phyloP scores from a whole-genome alignment of 2,329 filamentous ascomycete species.

The Corynespora cassiicola region DNA sequence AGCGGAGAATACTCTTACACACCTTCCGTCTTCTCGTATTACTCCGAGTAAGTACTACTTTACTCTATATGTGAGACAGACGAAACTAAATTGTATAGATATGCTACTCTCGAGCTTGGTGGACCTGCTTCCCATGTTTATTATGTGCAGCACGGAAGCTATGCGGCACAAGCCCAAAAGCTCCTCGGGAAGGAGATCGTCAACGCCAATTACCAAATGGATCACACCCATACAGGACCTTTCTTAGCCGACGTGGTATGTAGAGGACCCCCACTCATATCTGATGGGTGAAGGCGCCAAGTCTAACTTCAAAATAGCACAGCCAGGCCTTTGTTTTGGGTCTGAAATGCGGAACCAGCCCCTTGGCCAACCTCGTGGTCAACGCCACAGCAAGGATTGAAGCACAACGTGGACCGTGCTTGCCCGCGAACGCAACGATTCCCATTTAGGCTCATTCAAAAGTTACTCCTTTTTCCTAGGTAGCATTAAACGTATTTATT shows the following conservation, averaged over 20 bases:
- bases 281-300: no score
- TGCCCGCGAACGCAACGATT: conserved; percentile 23
- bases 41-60: conserved; percentile 8
- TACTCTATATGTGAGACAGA: background rate
- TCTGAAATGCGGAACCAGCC: conserved; percentile 26
- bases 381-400: conserved; percentile 30
- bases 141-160: conserved; percentile 65
- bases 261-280: no score
- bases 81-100: conserved; percentile 7
- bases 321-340: conserved; percentile 27
- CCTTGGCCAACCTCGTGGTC: conserved; percentile 21
- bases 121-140: conserved; percentile 22
- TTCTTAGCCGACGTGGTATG: conserved; percentile 24
- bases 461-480: no score
- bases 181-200: conserved; percentile 21
- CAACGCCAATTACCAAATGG: conserved; percentile 27
- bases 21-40: conserved; percentile 59
- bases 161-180: conserved; percentile 53
- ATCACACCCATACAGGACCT: conserved; percentile 31
- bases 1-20: conserved; percentile 55
- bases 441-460: conserved; percentile 20
- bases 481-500: no score
- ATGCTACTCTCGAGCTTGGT: conserved; percentile 49
- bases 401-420: conserved; percentile 17
- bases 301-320: conserved; percentile 13